A percentile compares a stretch with the other conserved stretches of the same genome.
These are phyloP conservation scores for Plasmodium sp. DNA, from an alignment of 169 alveolate genomes.

Conservation along the genomic window DNA sequence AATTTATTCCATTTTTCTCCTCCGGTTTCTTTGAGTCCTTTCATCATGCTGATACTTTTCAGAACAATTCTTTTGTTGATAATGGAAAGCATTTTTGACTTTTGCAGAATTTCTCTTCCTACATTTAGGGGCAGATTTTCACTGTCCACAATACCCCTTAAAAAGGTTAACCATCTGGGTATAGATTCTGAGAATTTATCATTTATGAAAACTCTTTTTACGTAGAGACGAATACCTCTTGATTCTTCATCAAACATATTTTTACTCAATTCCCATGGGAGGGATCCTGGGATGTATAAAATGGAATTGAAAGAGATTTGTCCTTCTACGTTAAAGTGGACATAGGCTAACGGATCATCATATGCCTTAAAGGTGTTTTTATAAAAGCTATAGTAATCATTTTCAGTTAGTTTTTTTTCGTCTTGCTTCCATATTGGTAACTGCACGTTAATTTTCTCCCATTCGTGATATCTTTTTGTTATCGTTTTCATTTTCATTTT, in stretches of 20 bases:
- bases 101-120: constrained; percentile 97
- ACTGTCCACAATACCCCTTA: constrained; percentile 98
- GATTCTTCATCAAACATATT: constrained; percentile 95
- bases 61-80: constrained; percentile 95
- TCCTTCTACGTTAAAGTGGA: constrained; percentile 99
- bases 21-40: constrained; percentile 85
- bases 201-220: constrained; percentile 97
- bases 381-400: constrained; percentile 95
- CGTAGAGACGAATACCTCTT: constrained; percentile 96
- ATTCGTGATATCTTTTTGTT: constrained; percentile 86
- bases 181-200: constrained; percentile 97
- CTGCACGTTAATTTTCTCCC: constrained; percentile 95
- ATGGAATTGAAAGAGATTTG: constrained; percentile 98
- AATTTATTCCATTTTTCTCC: constrained; percentile 92
- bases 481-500: constrained; percentile 86
- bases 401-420: constrained; percentile 92
- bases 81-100: constrained; percentile 94
- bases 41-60: constrained; percentile 94
- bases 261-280: constrained; percentile 89
- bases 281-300: constrained; percentile 94
- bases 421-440: constrained; percentile 97
- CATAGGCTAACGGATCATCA: constrained; percentile 97
- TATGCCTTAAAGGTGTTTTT: constrained; percentile 95
- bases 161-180: constrained; percentile 96
- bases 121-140: constrained; percentile 98